Conservation (phyloP, 2,329 filamentous ascomycete species). For the Colletotrichum tanaceti region DNA sequence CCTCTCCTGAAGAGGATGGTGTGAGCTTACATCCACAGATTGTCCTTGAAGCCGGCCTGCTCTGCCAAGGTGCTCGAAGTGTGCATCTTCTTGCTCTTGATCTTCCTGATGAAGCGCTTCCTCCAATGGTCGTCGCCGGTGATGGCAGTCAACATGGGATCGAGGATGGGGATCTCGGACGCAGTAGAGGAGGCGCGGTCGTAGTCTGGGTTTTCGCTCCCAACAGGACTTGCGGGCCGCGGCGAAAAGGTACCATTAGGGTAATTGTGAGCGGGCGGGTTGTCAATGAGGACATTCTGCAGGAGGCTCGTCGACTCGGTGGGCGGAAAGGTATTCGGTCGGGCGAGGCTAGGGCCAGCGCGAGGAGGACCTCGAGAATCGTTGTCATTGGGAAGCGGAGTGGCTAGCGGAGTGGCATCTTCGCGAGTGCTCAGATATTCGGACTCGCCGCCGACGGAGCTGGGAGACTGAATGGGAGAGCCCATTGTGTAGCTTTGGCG, state of each 20-base stretch:
- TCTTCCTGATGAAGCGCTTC: constrained; percentile 61
- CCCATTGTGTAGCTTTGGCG: constrained; percentile 56
- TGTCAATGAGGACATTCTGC: constrained; percentile 49
- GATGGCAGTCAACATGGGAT: constrained; percentile 53
- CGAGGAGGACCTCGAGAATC: constrained; percentile 42
- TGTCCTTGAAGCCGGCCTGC: constrained; percentile 79
- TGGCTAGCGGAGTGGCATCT: constrained; percentile 38
- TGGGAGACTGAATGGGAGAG: constrained; percentile 33
- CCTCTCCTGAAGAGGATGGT: too few relatives aligned
- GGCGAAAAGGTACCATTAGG: constrained; percentile 84
- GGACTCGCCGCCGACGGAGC: constrained; percentile 39
- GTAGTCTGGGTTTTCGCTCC: constrained; percentile 49
- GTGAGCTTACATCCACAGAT: constrained; percentile 73
- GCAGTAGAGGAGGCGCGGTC: constrained; percentile 51
- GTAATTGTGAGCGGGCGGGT: constrained; percentile 63
- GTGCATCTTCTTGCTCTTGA: constrained; percentile 75
- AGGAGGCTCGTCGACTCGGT: constrained; percentile 66
- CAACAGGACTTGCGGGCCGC: constrained; percentile 63
- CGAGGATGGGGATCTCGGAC: constrained; percentile 52
- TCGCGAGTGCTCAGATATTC: constrained; percentile 41
- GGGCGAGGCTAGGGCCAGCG: constrained; percentile 43
- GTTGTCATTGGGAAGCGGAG: constrained; percentile 33
- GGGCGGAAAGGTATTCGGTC: constrained; percentile 39
- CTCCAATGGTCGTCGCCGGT: constrained; percentile 60
- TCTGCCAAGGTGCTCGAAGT: constrained; percentile 79